Evolutionary conservation across 768 basidiomycete species (phyloP).

Genomic region (Psilocybe subaeruginosa): DNA sequence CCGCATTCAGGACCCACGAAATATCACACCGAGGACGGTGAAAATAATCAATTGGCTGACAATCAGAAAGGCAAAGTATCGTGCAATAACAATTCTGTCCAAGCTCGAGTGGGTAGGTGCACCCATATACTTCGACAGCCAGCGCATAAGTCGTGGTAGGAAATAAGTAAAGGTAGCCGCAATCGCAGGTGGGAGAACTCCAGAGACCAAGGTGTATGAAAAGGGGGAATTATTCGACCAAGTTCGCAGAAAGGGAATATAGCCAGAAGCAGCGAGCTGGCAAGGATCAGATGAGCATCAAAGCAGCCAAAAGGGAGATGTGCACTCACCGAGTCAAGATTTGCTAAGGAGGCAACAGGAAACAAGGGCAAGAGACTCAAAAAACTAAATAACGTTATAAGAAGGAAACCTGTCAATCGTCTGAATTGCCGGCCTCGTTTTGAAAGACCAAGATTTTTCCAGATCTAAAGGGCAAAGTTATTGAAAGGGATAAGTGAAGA

Average conservation of each 20-base stretch:
- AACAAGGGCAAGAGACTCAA: conserved; percentile 85
- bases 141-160: conserved; percentile 79
- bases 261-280: conserved; percentile 50
- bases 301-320: not conserved
- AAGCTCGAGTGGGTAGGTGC: conserved; percentile 60
- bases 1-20: conserved; percentile 49
- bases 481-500: not conserved
- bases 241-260: conserved; percentile 60
- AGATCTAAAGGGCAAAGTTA: conserved; percentile 48
- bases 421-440: conserved; percentile 52
- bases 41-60: conserved; percentile 86
- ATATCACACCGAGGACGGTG: conserved; percentile 76
- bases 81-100: conserved; percentile 78
- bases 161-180: conserved; percentile 76
- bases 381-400: conserved; percentile 70
- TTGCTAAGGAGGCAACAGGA: conserved; percentile 81
- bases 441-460: conserved; percentile 73
- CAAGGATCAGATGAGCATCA: not conserved
- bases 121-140: conserved; percentile 63
- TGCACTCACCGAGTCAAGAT: conserved; percentile 63
- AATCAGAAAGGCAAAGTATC: conserved; percentile 85
- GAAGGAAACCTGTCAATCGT: conserved; percentile 62
- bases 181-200: conserved; percentile 81
- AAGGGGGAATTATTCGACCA: conserved; percentile 63
- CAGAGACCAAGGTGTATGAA: conserved; percentile 76